Base-by-base conservation (phyloP, 768 basidiomycete species). In the Daedalea quercina region DNA sequence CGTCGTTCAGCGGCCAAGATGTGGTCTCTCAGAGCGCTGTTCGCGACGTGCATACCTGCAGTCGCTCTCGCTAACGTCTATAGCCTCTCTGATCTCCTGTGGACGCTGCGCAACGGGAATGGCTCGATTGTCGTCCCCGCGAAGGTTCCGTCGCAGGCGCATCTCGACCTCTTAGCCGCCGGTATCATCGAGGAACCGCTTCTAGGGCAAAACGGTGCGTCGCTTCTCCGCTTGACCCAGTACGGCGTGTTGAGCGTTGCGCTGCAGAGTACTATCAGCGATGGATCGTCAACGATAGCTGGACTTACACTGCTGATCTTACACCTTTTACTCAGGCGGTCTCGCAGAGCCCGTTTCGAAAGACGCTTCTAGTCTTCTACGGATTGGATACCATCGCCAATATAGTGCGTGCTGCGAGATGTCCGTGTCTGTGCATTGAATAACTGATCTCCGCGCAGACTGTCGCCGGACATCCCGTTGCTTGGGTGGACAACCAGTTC, bases 401-500 rank as follows among this genome's bases (percentile, higher is more conserved):
- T 50, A 77, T 81, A 31, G 79, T 79, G 50, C 19, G 76, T 62
- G 19, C 33, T 31, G 4, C 11, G 6, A 11, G 4, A n/a, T 34
- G 26, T n/a, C 33, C 1, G 19, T 23, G 28, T 9, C 28, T 7
- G 6, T 44, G 35, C 48, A 6, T 12, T 37, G 34, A 50, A 43
- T 17, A 54, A 47, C 44, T 12, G 25, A 12, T 52, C 17, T 43
- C n/a, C 41, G 24, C 24, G 3, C 56, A 79, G 79, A 79, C 73
- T 9, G 65, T 82, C 7, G 72, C 71, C 7, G 76, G 73, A 9
- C 70, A 78, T 24, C 73, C 79, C 4, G 66, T 82, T 20, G 75
- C 77, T 17, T 81, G 79, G 79, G 77, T 80, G 26, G 75, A 77
- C 62, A 80, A 82, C 57, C 73, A 80, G 57, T 81, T 81, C 63